phyloP scores from a whole-genome alignment of 441 rosid genomes.

The Geranium incanum region DNA sequence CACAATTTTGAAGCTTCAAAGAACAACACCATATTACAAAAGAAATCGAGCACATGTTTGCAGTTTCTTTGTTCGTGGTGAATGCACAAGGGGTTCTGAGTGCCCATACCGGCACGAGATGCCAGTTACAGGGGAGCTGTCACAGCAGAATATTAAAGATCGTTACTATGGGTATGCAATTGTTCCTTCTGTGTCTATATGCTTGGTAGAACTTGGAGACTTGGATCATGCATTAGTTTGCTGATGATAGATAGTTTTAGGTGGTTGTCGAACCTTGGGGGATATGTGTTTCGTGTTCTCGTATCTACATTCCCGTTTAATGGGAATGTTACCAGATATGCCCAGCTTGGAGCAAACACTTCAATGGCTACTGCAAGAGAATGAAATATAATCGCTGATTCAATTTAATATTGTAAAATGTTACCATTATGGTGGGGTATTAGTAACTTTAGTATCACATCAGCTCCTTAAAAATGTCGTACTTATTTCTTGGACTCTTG shows the following conservation, averaged over 20 bases:
- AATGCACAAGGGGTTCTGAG: slow-evolving; percentile 89
- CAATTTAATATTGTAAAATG: neutral
- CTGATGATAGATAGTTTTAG: neutral
- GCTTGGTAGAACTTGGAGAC: neutral
- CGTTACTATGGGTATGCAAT: slow-evolving; percentile 80
- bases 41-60: slow-evolving; percentile 89
- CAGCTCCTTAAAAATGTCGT: neutral
- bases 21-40: slow-evolving; percentile 84
- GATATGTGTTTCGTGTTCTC: neutral
- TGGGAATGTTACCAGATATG: neutral
- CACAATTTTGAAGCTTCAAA: slow-evolving; percentile 79
- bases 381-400: neutral
- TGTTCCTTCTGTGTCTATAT: neutral
- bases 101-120: slow-evolving; percentile 96
- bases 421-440: neutral
- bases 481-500: neutral
- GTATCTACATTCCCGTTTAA: neutral
- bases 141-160: slow-evolving; percentile 92
- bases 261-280: neutral
- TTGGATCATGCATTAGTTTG: neutral
- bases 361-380: neutral
- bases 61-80: slow-evolving; percentile 83
- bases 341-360: neutral
- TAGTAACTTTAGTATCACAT: neutral
- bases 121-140: slow-evolving; percentile 89